Percentiles rank a stretch among this genome's conserved stretches.
Conservation (phyloP, 805 yeast genomes). For the Candida dendrica region DNA sequence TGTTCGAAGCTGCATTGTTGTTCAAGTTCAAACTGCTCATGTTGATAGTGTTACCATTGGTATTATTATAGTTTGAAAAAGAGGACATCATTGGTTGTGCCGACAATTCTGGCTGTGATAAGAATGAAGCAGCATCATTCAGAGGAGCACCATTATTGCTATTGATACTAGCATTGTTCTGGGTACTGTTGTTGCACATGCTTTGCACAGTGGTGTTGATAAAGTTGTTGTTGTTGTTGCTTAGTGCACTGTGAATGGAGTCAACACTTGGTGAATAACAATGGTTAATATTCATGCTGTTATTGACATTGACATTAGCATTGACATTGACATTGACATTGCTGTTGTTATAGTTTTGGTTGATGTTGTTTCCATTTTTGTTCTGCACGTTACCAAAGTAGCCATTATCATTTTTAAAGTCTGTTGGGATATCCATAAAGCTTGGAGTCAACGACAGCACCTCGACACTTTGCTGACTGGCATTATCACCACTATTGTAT, state of each 20-base stretch:
- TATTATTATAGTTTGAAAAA: not conserved
- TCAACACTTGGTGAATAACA: slow-evolving; percentile 2
- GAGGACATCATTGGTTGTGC: not conserved
- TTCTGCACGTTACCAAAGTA: not conserved
- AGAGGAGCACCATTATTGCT: not conserved
- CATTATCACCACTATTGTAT: slow-evolving; percentile 5
- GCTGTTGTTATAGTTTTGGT: not conserved
- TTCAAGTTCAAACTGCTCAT: not conserved
- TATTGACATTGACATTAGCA: slow-evolving; percentile 1
- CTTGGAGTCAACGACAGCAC: slow-evolving; percentile 33
- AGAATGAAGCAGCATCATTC: not conserved
- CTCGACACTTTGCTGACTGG: slow-evolving; percentile 25
- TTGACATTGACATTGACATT: not conserved
- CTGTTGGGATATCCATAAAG: slow-evolving; percentile 30
- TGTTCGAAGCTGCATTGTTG: no score
- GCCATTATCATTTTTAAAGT: slow-evolving; percentile 3
- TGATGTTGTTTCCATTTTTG: not conserved
- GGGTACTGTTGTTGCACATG: not conserved
- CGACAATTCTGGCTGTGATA: not conserved
- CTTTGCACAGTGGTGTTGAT: not conserved
- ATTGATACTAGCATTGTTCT: not conserved
- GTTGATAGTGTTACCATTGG: not conserved
- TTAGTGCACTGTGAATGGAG: not conserved
- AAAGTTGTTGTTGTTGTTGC: not conserved
- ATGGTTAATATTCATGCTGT: not conserved